A percentile compares a stretch with the other conserved stretches of the same genome.
Evolutionary conservation across 805 yeast species (phyloP).

Genomic region (Candida tammaniensis): DNA sequence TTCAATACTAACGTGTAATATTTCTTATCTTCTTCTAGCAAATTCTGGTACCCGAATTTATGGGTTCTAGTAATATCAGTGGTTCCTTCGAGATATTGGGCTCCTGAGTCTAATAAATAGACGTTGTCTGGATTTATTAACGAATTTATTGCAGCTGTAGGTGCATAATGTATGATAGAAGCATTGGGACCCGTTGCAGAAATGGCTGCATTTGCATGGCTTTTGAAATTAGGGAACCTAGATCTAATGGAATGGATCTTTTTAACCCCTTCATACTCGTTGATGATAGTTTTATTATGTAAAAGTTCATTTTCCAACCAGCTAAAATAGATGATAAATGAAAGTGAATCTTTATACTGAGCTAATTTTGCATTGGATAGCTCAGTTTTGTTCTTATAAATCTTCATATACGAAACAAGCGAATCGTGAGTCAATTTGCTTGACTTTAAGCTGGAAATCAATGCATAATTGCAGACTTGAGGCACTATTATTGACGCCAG

Average conservation of each 20-base stretch:
- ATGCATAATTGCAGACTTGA: constrained; percentile 28
- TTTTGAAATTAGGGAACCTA: constrained; percentile 53
- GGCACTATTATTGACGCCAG: constrained; percentile 29
- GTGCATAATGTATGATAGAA: constrained; percentile 74
- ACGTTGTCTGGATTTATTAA: constrained; percentile 58
- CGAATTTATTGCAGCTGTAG: constrained; percentile 55
- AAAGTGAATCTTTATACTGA: constrained; percentile 81
- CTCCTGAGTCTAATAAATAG: constrained; percentile 57
- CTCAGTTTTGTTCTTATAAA: constrained; percentile 73
- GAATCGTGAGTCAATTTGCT: constrained; percentile 26
- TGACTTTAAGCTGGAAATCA: constrained; percentile 25
- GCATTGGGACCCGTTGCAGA: constrained; percentile 76
- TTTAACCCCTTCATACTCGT: constrained; percentile 65
- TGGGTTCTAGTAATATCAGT: constrained; percentile 92
- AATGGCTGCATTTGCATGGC: constrained; percentile 73
- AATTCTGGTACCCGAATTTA: constrained; percentile 49
- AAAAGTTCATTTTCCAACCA: constrained; percentile 69
- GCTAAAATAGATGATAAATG: constrained; percentile 67
- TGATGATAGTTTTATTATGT: constrained; percentile 38
- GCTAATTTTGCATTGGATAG: constrained; percentile 68
- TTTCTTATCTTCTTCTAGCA: constrained; percentile 58
- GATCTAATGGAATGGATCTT: constrained; percentile 56
- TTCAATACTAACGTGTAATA: constrained; percentile 84
- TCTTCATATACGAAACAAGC: constrained; percentile 52
- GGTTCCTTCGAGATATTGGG: constrained; percentile 65